Evolutionary conservation across 805 yeast species (phyloP).

Genomic region (Wickerhamiella musiphila): DNA sequence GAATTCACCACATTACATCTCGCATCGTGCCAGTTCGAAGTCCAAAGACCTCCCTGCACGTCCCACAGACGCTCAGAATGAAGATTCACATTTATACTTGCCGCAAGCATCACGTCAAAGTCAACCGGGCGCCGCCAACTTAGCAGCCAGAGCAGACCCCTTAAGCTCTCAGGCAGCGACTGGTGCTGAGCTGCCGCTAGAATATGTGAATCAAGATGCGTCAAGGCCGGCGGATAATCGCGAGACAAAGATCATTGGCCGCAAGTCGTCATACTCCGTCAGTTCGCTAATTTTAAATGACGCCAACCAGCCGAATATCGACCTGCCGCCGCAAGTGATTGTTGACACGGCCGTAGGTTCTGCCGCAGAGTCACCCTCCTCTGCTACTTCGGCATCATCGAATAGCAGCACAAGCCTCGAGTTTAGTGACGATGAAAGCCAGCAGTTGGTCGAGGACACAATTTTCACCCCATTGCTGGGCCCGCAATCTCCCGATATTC

Average conservation of each 20-base stretch:
- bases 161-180: too few relatives aligned
- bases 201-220: constrained; percentile 5
- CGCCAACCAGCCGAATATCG: constrained; percentile 1
- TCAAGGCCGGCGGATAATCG: constrained; percentile 1
- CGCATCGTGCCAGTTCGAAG: too few relatives aligned
- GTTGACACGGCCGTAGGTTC: background rate
- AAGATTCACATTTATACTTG: too few relatives aligned
- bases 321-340: constrained; percentile 1
- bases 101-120: too few relatives aligned
- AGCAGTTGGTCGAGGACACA: background rate
- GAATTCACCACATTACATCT: too few relatives aligned
- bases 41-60: too few relatives aligned
- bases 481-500: constrained; percentile 31
- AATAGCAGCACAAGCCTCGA: too few relatives aligned
- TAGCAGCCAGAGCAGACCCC: too few relatives aligned
- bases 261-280: constrained; percentile 6
- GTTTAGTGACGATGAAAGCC: background rate
- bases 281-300: background rate
- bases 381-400: background rate
- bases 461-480: constrained; percentile 36
- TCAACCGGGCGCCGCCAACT: too few relatives aligned
- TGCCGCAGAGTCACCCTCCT: background rate
- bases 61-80: too few relatives aligned
- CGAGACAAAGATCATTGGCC: constrained; percentile 5
- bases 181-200: constrained; percentile 7